These are phyloP conservation scores for Coemansia sp. DNA, from an alignment of 192 early-diverging fungal species.

Conservation along the genomic window DNA sequence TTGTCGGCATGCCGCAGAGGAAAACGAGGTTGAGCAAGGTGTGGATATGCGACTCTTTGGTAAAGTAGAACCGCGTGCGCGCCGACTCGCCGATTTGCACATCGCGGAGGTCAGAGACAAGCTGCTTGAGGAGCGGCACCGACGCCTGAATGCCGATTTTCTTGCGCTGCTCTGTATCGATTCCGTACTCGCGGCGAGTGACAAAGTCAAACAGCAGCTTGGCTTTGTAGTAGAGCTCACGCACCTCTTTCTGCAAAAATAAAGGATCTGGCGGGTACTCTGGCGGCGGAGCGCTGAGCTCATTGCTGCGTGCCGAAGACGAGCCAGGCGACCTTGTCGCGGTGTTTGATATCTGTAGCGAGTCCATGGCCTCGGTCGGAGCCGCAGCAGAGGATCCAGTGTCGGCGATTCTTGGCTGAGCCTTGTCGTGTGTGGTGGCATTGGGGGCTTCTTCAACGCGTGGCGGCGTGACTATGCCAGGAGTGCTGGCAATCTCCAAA, in stretches of 20 bases:
- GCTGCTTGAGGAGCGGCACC: conserved; percentile 71
- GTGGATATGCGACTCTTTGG: conserved; percentile 93
- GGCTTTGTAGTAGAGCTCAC: conserved; percentile 74
- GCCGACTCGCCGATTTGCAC: conserved; percentile 12
- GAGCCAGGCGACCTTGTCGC: conserved; percentile 4
- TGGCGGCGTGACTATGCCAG: neutral
- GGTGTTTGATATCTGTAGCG: neutral
- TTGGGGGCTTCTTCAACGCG: neutral
- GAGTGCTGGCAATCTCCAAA: conserved; percentile 7
- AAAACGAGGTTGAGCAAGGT: conserved; percentile 89
- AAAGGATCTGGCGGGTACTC: conserved; percentile 48
- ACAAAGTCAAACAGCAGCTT: conserved; percentile 92
- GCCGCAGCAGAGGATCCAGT: neutral
- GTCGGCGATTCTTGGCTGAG: neutral
- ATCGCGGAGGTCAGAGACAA: conserved; percentile 66
- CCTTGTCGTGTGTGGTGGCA: too few species aligned
- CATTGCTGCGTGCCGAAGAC: neutral
- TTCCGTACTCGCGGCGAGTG: conserved; percentile 90
- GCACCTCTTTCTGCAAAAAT: conserved; percentile 55
- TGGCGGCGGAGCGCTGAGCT: conserved; percentile 9
- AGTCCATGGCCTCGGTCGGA: neutral
- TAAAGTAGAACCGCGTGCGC: conserved; percentile 86
- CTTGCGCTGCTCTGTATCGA: conserved; percentile 74
- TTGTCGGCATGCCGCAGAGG: conserved; percentile 76
- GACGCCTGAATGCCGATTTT: conserved; percentile 82